These are phyloP conservation scores for Gossypium ekmanianum DNA, from an alignment of 345 rosid genomes.

Conservation along the genomic window DNA sequence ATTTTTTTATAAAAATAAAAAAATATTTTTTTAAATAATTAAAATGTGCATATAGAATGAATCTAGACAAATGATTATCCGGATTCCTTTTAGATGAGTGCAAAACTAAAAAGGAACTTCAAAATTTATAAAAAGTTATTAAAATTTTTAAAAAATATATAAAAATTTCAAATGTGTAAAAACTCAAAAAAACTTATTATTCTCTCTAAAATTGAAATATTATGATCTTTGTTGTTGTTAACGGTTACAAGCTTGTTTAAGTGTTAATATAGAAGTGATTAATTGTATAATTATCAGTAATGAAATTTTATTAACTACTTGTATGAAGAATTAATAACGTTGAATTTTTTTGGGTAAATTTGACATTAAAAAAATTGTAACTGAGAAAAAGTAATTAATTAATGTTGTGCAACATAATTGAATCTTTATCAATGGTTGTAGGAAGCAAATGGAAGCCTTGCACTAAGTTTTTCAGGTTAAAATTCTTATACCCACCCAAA, in stretches of 20 bases:
- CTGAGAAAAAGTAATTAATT: conserved; percentile 49
- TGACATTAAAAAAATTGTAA: neutral
- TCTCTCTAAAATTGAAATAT: neutral
- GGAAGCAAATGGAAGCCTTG: conserved; percentile 99
- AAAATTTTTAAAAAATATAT: too few relatives aligned
- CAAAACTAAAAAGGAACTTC: too few relatives aligned
- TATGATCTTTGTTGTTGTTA: neutral
- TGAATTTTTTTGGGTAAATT: neutral
- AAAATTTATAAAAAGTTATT: too few relatives aligned
- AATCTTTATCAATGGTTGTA: conserved; percentile 59
- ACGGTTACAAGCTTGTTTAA: neutral
- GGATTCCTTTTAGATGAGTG: too few relatives aligned
- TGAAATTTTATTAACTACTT: neutral
- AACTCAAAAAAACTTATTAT: neutral
- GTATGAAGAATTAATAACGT: neutral
- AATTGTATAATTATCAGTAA: neutral
- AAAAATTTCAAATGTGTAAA: too few relatives aligned
- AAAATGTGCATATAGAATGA: too few relatives aligned
- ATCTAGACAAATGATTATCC: too few relatives aligned
- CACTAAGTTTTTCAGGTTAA: conserved; percentile 99
- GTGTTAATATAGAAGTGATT: neutral
- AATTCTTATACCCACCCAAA: conserved; percentile 52
- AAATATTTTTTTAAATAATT: too few relatives aligned
- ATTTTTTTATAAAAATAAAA: too few relatives aligned
- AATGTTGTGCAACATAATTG: conserved; percentile 85